Conservation (phyloP, 305 asterid genomes). For the Fraxinus baroniana region DNA sequence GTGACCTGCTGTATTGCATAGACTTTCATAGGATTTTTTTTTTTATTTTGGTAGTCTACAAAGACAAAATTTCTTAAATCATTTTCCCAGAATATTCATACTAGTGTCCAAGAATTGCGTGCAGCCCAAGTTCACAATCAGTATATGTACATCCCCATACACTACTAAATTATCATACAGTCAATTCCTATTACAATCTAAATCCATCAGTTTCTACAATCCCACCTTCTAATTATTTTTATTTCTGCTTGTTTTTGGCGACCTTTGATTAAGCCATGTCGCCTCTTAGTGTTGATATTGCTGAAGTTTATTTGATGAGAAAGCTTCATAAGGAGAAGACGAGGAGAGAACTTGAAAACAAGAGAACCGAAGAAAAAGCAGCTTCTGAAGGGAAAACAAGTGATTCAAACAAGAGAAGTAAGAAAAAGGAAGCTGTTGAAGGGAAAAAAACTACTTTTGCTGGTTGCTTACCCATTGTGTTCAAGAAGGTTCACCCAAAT, state of each 20-base stretch:
- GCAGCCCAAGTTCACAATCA: neutral
- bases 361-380: neutral
- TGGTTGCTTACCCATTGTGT: neutral
- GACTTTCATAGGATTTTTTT: too few species aligned
- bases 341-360: neutral
- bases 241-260: neutral
- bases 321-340: slow-evolving; percentile 1
- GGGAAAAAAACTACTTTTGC: neutral
- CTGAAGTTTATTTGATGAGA: neutral
- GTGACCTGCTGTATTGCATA: too few species aligned
- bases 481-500: neutral
- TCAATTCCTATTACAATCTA: neutral
- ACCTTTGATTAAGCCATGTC: neutral
- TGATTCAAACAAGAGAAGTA: neutral
- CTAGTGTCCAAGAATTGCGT: neutral
- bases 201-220: neutral
- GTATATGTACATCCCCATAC: neutral
- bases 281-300: neutral
- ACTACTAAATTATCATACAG: neutral
- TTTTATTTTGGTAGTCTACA: too few species aligned
- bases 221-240: neutral
- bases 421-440: neutral
- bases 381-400: neutral
- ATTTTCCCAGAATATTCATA: too few species aligned
- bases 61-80: too few species aligned